Percentiles rank a stretch among this genome's conserved stretches.
Conservation (phyloP, 2,329 filamentous ascomycete genomes). For the Pyrenophora tritici-repentis region DNA sequence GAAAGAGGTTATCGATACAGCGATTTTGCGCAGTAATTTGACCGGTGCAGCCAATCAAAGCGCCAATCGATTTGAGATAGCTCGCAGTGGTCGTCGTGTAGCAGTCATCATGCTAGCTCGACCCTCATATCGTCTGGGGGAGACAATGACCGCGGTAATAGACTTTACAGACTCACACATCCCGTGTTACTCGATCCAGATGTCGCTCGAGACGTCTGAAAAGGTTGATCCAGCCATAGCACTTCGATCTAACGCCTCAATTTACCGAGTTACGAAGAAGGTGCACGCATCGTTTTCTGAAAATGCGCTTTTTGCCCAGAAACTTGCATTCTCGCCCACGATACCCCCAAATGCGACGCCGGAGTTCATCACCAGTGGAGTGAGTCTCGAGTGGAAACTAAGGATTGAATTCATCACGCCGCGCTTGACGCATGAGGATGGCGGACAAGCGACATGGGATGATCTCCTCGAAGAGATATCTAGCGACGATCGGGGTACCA, state of each 20-base stretch:
- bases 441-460: conserved; percentile 37
- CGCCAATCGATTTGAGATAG: conserved; percentile 93
- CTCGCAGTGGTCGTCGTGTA: conserved; percentile 87
- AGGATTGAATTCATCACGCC: conserved; percentile 91
- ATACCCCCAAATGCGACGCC: conserved; percentile 85
- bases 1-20: conserved; percentile 87
- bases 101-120: conserved; percentile 87
- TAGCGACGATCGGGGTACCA: conserved; percentile 76
- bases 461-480: conserved; percentile 77
- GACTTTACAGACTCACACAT: conserved; percentile 81
- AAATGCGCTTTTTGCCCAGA: conserved; percentile 78
- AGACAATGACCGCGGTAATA: conserved; percentile 80
- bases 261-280: conserved; percentile 83
- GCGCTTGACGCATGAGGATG: conserved; percentile 51
- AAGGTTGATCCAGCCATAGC: conserved; percentile 80
- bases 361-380: conserved; percentile 87
- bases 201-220: conserved; percentile 85
- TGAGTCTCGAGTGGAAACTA: conserved; percentile 86
- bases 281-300: conserved; percentile 79
- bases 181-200: conserved; percentile 82
- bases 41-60: conserved; percentile 72
- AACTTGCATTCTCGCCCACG: conserved; percentile 79
- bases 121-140: conserved; percentile 86
- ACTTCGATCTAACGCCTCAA: conserved; percentile 80
- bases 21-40: conserved; percentile 72